Evolutionary conservation across 2,329 filamentous ascomycete species (phyloP).

Genomic region (Leptographium wingfieldii): DNA sequence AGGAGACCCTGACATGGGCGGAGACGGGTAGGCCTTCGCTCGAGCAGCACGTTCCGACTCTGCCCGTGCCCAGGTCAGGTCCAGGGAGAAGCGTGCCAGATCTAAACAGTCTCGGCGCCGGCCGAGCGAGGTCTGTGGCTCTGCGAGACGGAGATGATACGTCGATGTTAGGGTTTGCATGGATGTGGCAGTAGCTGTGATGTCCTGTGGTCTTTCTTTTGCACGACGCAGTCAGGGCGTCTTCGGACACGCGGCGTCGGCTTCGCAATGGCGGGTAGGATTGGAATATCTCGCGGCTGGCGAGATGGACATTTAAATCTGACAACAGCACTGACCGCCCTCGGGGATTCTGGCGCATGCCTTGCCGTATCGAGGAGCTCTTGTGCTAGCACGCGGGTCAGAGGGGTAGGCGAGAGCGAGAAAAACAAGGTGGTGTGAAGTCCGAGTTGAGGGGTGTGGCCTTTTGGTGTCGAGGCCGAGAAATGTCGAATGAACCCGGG

Average conservation of each 20-base stretch:
- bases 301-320: not conserved
- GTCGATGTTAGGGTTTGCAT: conserved; percentile 38
- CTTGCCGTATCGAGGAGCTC: not conserved
- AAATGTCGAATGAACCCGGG: no score
- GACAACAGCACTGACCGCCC: not conserved
- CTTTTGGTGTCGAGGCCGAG: no score
- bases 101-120: conserved; percentile 45
- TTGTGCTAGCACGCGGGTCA: not conserved
- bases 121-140: conserved; percentile 36
- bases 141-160: conserved; percentile 25
- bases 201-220: not conserved
- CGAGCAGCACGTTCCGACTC: conserved; percentile 40
- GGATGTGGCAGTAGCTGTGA: conserved; percentile 21
- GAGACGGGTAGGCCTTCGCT: conserved; percentile 54
- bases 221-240: not conserved
- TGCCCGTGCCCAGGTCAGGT: conserved; percentile 43
- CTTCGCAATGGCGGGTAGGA: not conserved
- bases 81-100: conserved; percentile 40
- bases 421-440: not conserved
- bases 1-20: conserved; percentile 62
- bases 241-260: not conserved
- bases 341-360: not conserved
- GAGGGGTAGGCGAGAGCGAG: not conserved
- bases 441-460: not conserved
- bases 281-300: not conserved